These are phyloP conservation scores for Trichomonascaceae sp. DNA, from an alignment of 1,139 yeast genomes.

Conservation along the genomic window DNA sequence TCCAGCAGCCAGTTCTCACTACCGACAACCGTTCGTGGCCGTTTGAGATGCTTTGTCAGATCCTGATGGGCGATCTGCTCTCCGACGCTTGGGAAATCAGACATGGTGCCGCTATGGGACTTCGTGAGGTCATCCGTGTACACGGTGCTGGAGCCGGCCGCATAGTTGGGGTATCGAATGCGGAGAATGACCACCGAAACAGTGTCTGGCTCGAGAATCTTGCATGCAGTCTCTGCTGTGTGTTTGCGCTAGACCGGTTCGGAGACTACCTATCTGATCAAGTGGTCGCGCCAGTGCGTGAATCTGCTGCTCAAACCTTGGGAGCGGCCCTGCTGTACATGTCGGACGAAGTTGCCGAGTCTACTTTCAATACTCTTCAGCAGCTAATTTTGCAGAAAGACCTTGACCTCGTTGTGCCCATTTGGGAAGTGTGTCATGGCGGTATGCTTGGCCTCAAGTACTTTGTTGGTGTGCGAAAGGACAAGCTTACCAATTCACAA, in stretches of 20 bases:
- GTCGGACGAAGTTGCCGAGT: constrained; percentile 37
- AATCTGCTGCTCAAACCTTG: constrained; percentile 87
- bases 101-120: constrained; percentile 91
- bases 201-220: constrained; percentile 70
- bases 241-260: constrained; percentile 86
- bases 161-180: constrained; percentile 44
- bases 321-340: constrained; percentile 79
- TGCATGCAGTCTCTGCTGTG: constrained; percentile 71
- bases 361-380: constrained; percentile 54
- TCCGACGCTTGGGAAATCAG: constrained; percentile 89
- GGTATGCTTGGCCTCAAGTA: constrained; percentile 91
- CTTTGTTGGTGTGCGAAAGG: constrained; percentile 81
- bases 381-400: constrained; percentile 59
- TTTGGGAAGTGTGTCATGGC: constrained; percentile 98
- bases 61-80: constrained; percentile 66
- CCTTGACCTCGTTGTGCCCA: constrained; percentile 29
- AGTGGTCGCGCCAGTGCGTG: constrained; percentile 96
- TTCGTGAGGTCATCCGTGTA: constrained; percentile 70
- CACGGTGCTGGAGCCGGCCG: constrained; percentile 88
- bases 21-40: constrained; percentile 42
- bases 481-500: constrained; percentile 45
- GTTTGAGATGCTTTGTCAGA: constrained; percentile 91
- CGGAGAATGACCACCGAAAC: constrained; percentile 56
- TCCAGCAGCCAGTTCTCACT: neutral
- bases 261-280: constrained; percentile 97